phyloP scores from a whole-genome alignment of 441 rosid species.

The Brassica hybrid region DNA sequence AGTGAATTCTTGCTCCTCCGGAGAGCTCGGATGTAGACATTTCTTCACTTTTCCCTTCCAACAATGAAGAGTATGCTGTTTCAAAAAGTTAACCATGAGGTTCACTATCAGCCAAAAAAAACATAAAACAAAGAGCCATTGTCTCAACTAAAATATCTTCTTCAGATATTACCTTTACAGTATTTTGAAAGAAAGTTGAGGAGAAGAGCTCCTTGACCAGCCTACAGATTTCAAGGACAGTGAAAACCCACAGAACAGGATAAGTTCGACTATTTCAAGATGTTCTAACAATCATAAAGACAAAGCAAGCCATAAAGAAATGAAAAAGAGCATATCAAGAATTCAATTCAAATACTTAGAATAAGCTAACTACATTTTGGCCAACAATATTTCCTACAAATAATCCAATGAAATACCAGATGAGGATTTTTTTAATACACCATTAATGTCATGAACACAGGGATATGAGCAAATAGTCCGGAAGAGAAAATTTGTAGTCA shows the following conservation, averaged over 20 bases:
- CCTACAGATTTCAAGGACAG: constrained; percentile 51
- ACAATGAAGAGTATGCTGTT: constrained; percentile 64
- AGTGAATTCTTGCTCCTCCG: constrained; percentile 81
- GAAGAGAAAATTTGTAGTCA: constrained; percentile 20
- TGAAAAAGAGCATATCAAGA: constrained; percentile 1
- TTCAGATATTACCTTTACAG: constrained; percentile 70
- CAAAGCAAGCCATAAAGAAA: constrained; percentile 7
- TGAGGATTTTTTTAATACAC: neutral
- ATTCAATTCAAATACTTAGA: neutral
- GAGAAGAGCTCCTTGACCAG: constrained; percentile 97
- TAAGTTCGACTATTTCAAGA: constrained; percentile 13
- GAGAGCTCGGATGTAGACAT: constrained; percentile 64
- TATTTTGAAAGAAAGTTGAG: constrained; percentile 93
- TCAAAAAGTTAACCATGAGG: constrained; percentile 24
- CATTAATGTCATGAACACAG: constrained; percentile 15
- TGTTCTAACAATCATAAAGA: neutral
- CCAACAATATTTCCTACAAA: constrained; percentile 11
- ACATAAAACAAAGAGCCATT: neutral
- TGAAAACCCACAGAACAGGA: constrained; percentile 5
- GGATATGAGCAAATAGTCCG: constrained; percentile 19
- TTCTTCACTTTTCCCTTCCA: constrained; percentile 73
- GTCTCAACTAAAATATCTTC: constrained; percentile 8
- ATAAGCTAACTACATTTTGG: neutral
- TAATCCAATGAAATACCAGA: neutral
- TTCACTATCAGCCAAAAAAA: constrained; percentile 21